phyloP scores from a whole-genome alignment of 345 rosid genomes.

The Pugionium dolabratum region DNA sequence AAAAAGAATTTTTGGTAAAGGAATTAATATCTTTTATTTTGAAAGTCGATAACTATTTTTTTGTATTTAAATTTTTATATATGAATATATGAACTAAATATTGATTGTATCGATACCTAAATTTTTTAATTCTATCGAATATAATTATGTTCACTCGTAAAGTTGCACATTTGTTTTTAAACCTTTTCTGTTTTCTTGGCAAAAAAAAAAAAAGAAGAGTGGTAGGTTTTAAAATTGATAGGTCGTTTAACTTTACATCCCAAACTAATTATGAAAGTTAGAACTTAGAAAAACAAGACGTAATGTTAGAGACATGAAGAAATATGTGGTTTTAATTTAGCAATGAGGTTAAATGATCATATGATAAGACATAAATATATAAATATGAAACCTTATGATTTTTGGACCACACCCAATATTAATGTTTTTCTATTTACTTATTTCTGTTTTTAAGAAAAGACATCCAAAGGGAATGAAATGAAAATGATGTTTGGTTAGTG shows the following conservation, averaged over 20 bases:
- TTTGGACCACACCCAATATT: conserved; percentile 31
- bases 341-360: conserved; percentile 25
- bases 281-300: conserved; percentile 7
- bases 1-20: no score
- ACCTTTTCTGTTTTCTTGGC: background rate
- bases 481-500: conserved; percentile 31
- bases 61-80: no score
- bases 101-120: no score
- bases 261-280: conserved; percentile 1
- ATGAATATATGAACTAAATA: no score
- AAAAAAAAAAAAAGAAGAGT: background rate
- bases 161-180: conserved; percentile 10
- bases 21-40: no score
- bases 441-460: conserved; percentile 7
- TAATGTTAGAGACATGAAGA: conserved; percentile 22
- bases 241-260: background rate
- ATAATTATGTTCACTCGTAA: conserved; percentile 20
- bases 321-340: conserved; percentile 28
- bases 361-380: conserved; percentile 26
- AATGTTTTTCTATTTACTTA: conserved; percentile 7
- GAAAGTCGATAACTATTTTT: no score
- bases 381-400: conserved; percentile 27
- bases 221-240: background rate
- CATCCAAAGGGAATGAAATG: conserved; percentile 35
- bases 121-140: background rate